Base-by-base conservation (phyloP, 768 basidiomycete genomes). In the Leccinum uliginosum region DNA sequence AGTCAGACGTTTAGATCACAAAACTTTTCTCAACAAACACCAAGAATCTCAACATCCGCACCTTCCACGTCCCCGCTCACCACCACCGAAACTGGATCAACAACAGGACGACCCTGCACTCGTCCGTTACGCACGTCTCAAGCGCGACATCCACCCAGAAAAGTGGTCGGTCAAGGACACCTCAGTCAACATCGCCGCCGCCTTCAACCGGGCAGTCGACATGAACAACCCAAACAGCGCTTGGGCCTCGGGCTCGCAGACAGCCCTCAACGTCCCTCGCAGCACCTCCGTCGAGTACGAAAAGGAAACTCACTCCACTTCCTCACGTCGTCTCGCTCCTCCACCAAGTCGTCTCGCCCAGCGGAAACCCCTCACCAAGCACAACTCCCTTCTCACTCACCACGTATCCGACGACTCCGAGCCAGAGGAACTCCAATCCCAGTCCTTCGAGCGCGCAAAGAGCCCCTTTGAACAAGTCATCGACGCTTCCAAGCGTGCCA, bases 271-370 rank as follows among this genome's bases (percentile, higher is more conserved):
- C 45, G 73, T 89, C 2, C 85, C 87, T 15, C 81, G 89, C 40
- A 88, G 87, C 64, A 86, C 89, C 29, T 91, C 89, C 4, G 86
- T 87, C 53, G 89, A 91, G 66, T 91, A 87, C 69, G 89, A 89
- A 71, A 80, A 82, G 58, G 81, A 83, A 64, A 77, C 82, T 3
- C 81, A 81, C 56, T 78, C 78, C 35, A 80, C 80, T 30, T 75
- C 71, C 54, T 72, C 70, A 53, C 81, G 87, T 53, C 80, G 87
- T 50, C 78, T 89, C 51, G 80, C 83, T 0, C 74, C 83, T 29
- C 86, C 87, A n/a, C 84, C 86, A 6, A 78, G 71, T 50, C 77
- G 81, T 60, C 66, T 76, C 51, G 54, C 72, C 2, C 69, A 71
- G 59, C 56, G 72, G 55, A 62, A 81, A 60, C 83, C 85, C 1